Conservation (phyloP, 441 rosid species). For the Syzygium syzygioides region DNA sequence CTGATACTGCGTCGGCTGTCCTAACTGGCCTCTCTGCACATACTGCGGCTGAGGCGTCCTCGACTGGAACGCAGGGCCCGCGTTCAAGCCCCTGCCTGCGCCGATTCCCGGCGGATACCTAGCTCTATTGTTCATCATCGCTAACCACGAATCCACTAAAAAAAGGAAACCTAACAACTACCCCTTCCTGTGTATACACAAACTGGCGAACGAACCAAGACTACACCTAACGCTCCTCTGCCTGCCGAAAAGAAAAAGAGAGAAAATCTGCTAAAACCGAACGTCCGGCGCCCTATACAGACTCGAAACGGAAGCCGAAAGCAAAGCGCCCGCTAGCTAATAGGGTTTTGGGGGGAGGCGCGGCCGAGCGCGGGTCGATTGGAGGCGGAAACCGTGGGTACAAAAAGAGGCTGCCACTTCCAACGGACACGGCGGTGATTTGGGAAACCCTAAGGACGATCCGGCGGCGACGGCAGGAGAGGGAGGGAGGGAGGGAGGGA, state of each 20-base stretch:
- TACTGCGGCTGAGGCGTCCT: constrained; percentile 71
- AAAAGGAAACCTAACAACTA: constrained; percentile 15
- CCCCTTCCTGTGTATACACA: constrained; percentile 2
- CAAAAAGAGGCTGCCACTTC: constrained; percentile 9
- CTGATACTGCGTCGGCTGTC: constrained; percentile 11
- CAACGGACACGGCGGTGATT: background rate
- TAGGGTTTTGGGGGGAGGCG: background rate
- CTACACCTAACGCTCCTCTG: background rate
- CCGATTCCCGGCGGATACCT: constrained; percentile 95
- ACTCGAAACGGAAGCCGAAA: background rate
- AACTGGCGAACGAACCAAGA: background rate
- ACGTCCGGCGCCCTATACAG: background rate
- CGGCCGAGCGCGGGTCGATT: background rate
- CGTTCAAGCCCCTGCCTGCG: constrained; percentile 56
- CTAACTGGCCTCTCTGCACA: constrained; percentile 59
- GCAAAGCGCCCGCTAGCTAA: background rate
- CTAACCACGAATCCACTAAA: constrained; percentile 3
- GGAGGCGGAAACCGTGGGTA: constrained; percentile 1
- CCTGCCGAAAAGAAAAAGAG: background rate
- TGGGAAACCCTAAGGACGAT: constrained; percentile 1
- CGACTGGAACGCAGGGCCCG: constrained; percentile 59
- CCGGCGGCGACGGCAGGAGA: background rate
- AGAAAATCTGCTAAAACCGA: background rate
- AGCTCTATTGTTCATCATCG: constrained; percentile 62
- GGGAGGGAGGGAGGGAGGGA: background rate